Evolutionary conservation across 495 filamentous ascomycete species (phyloP).

Genomic region (Neohortaea acidophila): DNA sequence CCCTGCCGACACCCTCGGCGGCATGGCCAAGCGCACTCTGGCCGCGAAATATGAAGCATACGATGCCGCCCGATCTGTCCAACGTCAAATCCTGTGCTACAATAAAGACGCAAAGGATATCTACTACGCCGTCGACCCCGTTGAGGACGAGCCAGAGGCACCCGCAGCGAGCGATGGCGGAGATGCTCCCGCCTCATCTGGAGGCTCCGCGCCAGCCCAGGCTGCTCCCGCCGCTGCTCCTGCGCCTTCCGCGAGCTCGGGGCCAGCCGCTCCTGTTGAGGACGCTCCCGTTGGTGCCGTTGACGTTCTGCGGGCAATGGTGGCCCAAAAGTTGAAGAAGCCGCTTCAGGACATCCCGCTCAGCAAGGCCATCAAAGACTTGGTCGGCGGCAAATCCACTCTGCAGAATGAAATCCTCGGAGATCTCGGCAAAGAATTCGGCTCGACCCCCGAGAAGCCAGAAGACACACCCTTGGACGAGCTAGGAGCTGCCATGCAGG

Average conservation of each 20-base stretch:
- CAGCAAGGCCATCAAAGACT: conserved; percentile 95
- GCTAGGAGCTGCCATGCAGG: conserved; percentile 87
- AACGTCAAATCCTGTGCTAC: conserved; percentile 96
- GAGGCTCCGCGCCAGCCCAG: conserved; percentile 35
- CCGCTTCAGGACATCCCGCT: conserved; percentile 72
- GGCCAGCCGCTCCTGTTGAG: conserved; percentile 75
- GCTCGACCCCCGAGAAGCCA: conserved; percentile 93
- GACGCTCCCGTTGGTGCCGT: conserved; percentile 76
- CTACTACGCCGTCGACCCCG: conserved; percentile 95
- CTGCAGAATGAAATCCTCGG: conserved; percentile 91
- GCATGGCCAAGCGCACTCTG: conserved; percentile 92
- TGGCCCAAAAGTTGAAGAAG: conserved; percentile 99
- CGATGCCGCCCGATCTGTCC: conserved; percentile 87
- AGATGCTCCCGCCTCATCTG: conserved; percentile 26
- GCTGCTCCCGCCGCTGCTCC: conserved; percentile 38
- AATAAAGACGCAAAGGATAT: conserved; percentile 99
- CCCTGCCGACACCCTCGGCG: conserved; percentile 92
- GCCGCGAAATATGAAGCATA: conserved; percentile 98
- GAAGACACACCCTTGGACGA: conserved; percentile 96
- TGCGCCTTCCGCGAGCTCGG: conserved; percentile 52
- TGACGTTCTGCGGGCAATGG: conserved; percentile 75
- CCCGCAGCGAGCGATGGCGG: conserved; percentile 31
- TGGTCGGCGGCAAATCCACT: conserved; percentile 99
- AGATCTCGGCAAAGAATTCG: conserved; percentile 96
- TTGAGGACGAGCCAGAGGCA: conserved; percentile 71